A percentile compares a stretch with the other conserved stretches of the same genome.
Conservation (phyloP, 2,329 filamentous ascomycete species). For the Chaetomium olivaceum region DNA sequence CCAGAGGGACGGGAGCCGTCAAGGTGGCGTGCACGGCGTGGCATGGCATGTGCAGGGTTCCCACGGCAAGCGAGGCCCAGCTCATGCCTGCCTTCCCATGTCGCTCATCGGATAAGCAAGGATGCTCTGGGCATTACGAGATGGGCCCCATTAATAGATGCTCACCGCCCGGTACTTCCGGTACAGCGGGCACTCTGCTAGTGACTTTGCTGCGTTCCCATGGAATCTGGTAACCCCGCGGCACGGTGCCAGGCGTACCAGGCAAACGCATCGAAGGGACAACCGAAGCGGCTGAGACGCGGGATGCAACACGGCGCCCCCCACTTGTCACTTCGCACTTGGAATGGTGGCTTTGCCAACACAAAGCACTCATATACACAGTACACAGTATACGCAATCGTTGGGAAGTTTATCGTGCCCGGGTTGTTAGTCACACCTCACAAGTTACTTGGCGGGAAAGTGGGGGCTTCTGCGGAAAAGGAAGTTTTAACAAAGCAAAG, state of each 20-base stretch:
- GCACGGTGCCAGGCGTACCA: neutral
- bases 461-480: constrained; percentile 9
- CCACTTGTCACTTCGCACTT: neutral
- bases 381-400: neutral
- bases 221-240: neutral
- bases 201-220: neutral
- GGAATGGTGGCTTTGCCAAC: neutral
- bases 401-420: neutral
- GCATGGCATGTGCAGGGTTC: constrained; percentile 12
- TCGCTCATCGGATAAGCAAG: constrained; percentile 13
- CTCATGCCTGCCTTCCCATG: constrained; percentile 10
- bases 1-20: constrained; percentile 15
- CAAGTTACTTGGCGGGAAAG: constrained; percentile 1
- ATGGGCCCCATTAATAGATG: constrained; percentile 6
- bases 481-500: neutral
- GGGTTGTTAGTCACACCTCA: neutral
- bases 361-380: neutral
- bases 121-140: constrained; percentile 13
- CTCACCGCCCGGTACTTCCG: constrained; percentile 17
- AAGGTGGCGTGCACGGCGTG: constrained; percentile 24
- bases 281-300: neutral
- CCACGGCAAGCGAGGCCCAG: constrained; percentile 21
- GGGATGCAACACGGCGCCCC: neutral
- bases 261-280: neutral
- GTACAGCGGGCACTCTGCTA: neutral